These are phyloP conservation scores for Venturia asperata DNA, from an alignment of 2,329 filamentous ascomycete species.

Conservation along the genomic window DNA sequence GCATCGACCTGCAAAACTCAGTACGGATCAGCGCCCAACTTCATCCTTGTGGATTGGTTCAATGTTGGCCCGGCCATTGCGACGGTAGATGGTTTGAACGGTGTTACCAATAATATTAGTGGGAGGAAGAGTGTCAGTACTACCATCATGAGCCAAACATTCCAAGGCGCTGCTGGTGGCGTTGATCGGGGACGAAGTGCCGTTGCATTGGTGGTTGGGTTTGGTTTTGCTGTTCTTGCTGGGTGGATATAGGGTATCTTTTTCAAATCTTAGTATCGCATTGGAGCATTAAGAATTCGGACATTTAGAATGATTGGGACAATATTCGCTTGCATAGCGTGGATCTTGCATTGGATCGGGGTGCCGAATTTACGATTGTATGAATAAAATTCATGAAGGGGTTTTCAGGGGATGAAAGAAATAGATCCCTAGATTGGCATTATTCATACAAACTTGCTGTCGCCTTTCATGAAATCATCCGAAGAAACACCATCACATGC, in stretches of 20 bases:
- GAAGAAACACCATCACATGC: no score
- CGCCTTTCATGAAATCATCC: neutral
- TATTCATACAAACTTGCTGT: neutral
- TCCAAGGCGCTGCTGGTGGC: conserved; percentile 9
- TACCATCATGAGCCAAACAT: conserved; percentile 13
- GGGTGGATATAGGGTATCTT: conserved; percentile 5
- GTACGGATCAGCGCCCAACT: conserved; percentile 63
- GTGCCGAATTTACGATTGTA: neutral
- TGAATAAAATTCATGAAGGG: neutral
- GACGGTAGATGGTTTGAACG: conserved; percentile 63
- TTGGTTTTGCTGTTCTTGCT: conserved; percentile 10
- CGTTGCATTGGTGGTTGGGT: conserved; percentile 10
- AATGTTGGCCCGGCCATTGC: conserved; percentile 63
- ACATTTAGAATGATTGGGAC: no score
- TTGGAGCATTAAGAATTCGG: neutral
- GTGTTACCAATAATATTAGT: conserved; percentile 32
- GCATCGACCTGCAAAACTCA: conserved; percentile 40
- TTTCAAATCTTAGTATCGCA: conserved; percentile 5
- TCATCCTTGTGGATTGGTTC: conserved; percentile 74
- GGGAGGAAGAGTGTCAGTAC: conserved; percentile 15
- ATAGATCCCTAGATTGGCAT: neutral
- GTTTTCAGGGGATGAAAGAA: neutral
- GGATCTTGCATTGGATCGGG: neutral
- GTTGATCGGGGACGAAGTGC: conserved; percentile 4
- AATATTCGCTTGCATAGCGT: neutral